phyloP scores from a whole-genome alignment of 768 basidiomycete genomes.

The Lactarius hatsudake region DNA sequence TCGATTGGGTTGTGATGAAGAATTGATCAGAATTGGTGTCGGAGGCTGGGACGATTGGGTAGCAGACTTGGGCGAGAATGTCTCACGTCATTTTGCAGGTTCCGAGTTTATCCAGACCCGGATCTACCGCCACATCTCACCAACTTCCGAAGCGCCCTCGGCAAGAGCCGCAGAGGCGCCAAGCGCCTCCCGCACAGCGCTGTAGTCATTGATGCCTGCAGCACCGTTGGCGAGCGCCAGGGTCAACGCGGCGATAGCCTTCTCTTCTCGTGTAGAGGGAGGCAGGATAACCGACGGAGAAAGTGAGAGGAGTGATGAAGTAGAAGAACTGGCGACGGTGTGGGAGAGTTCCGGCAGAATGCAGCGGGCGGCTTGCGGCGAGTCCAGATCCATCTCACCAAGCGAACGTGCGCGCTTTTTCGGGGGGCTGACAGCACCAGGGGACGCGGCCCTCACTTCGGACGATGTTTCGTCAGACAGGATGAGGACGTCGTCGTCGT shows the following conservation, averaged over 20 bases:
- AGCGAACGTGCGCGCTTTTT: slow-evolving; percentile 47
- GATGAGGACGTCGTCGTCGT: slow-evolving; percentile 61
- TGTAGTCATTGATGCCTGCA: slow-evolving; percentile 57
- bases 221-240: slow-evolving; percentile 65
- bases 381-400: slow-evolving; percentile 43
- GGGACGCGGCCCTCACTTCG: slow-evolving; percentile 19
- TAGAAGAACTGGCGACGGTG: slow-evolving; percentile 38
- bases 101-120: neutral
- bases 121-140: slow-evolving; percentile 53
- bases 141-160: slow-evolving; percentile 45
- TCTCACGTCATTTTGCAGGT: slow-evolving; percentile 5
- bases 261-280: slow-evolving; percentile 50
- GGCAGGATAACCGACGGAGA: slow-evolving; percentile 29
- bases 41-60: neutral
- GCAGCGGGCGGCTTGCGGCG: slow-evolving; percentile 30
- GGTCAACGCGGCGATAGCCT: slow-evolving; percentile 56
- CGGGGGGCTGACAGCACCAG: slow-evolving; percentile 26
- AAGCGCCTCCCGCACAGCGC: slow-evolving; percentile 44
- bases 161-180: slow-evolving; percentile 29
- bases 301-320: slow-evolving; percentile 42
- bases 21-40: slow-evolving; percentile 1
- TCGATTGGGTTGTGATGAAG: slow-evolving; percentile 7
- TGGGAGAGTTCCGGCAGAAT: slow-evolving; percentile 39
- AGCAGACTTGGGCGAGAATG: slow-evolving; percentile 2
- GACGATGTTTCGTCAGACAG: slow-evolving; percentile 41